Conservation (phyloP, 2,329 filamentous ascomycete species). For the Penicillium paneum region DNA sequence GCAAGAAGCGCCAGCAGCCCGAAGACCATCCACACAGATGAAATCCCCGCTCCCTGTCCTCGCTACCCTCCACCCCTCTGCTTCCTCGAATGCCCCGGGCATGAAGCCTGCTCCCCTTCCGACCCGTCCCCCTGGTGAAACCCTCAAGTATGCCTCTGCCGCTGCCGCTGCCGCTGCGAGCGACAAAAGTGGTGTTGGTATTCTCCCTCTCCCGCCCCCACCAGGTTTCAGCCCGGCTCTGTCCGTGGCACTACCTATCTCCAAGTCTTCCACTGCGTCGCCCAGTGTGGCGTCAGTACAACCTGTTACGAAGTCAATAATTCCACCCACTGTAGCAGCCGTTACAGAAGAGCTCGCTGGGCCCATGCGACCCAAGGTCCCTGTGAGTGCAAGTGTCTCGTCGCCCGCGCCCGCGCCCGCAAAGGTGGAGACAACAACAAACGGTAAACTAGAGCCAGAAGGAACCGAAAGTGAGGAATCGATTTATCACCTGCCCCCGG, state of each 20-base stretch:
- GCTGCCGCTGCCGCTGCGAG: constrained; percentile 88
- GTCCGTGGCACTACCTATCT: constrained; percentile 49
- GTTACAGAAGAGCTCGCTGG: constrained; percentile 38
- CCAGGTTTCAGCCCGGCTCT: constrained; percentile 60
- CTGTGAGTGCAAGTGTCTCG: constrained; percentile 45
- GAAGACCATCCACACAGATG: constrained; percentile 81
- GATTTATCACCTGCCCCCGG: constrained; percentile 87
- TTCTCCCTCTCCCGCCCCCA: constrained; percentile 88
- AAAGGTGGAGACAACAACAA: constrained; percentile 49
- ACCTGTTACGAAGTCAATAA: constrained; percentile 41
- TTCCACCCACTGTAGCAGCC: constrained; percentile 37
- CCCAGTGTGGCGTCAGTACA: constrained; percentile 51
- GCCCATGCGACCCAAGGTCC: constrained; percentile 50
- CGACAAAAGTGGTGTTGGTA: constrained; percentile 84
- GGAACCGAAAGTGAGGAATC: constrained; percentile 67
- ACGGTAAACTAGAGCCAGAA: constrained; percentile 50
- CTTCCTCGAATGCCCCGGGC: constrained; percentile 48
- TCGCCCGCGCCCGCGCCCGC: constrained; percentile 45
- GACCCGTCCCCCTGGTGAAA: constrained; percentile 79
- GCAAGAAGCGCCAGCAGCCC: constrained; percentile 57
- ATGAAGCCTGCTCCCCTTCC: constrained; percentile 96
- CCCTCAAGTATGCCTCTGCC: constrained; percentile 93
- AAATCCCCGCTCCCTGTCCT: constrained; percentile 93
- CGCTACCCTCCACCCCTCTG: constrained; percentile 74
- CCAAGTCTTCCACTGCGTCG: constrained; percentile 59